Base-by-base conservation (phyloP, 352 stramenopile genomes). In the Globisporangium megalacanthum region DNA sequence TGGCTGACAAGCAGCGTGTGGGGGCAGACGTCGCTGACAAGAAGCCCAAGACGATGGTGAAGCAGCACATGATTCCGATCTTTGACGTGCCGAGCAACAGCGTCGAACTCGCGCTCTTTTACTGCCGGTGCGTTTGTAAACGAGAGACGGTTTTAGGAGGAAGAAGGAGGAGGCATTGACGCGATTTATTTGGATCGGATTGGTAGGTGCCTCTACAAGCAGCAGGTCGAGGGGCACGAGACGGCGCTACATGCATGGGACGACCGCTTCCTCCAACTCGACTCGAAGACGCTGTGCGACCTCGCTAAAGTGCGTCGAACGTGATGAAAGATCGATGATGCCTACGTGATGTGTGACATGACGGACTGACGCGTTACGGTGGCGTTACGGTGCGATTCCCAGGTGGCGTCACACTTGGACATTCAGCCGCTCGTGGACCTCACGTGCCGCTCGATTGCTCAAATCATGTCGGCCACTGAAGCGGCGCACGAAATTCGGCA, bases 401-500 rank as follows among this genome's bases (percentile, higher is more conserved):
- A 82, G 73, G 71, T 92, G 9, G 82, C 82, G 42, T 92, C 82
- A 0, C 83, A 92, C 52, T 54, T 92, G 55, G 82, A 92, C 60
- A 92, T 92, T 47, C 82, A 92, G 56, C 82, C 82, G 7, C 69
- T 92, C 1, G 80, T 92, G 50, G 82, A 92, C 52, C 70, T 90
- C 11, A 92, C 82, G 14, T 92, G 82, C 58, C 77, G 79, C 1
- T 89, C 82, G 11, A 92, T 92, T 59, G 77, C 82, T 11, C 79
- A 90, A 64, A 92, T 92, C 58, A 92, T 92, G 82, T 92, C 82
- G 13, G 80, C 79, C 37, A 90, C 79, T 15, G 83, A 86, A 33
- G 82, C 84, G 9, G 79, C 82, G 0, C 75, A 90, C 47, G 79
- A 92, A 47, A 70, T 92, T 54, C 65, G 82, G 46, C 80, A 89